Conservation (phyloP, 352 stramenopile genomes). For the Pythium diclinum region DNA sequence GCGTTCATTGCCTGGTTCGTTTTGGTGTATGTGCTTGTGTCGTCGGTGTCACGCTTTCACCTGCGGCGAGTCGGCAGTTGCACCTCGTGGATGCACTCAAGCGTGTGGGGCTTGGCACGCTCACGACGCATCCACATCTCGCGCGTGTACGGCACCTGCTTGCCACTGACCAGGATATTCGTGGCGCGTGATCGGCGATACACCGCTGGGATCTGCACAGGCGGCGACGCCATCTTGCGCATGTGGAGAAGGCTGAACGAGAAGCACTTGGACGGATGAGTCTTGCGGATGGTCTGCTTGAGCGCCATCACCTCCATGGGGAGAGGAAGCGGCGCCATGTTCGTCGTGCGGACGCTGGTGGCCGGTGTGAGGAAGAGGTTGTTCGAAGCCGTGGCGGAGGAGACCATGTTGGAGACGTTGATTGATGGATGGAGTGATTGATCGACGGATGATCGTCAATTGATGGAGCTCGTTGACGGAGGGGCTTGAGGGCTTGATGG, state of each 20-base stretch:
- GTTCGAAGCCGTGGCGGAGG: too few relatives aligned
- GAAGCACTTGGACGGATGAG: constrained; percentile 33
- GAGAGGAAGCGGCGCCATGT: too few relatives aligned
- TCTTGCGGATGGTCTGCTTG: constrained; percentile 41
- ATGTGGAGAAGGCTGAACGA: constrained; percentile 48
- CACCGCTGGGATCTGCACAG: constrained; percentile 44
- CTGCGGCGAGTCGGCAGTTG: constrained; percentile 2
- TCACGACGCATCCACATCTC: constrained; percentile 57
- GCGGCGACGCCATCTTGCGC: constrained; percentile 41
- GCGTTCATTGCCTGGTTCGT: too few relatives aligned
- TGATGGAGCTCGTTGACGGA: too few relatives aligned
- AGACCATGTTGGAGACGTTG: too few relatives aligned
- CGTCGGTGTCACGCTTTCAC: not conserved
- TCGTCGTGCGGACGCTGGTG: too few relatives aligned
- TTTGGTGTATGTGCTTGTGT: too few relatives aligned
- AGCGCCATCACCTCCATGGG: constrained; percentile 23
- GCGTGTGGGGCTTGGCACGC: constrained; percentile 1
- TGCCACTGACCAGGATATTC: constrained; percentile 30
- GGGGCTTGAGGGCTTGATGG: too few relatives aligned
- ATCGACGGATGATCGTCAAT: too few relatives aligned
- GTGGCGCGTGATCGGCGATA: constrained; percentile 5
- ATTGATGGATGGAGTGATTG: too few relatives aligned
- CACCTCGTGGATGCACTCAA: constrained; percentile 2
- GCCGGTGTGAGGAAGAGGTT: too few relatives aligned
- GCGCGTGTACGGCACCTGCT: constrained; percentile 54